Percentiles rank a stretch among this genome's conserved stretches.
Conservation (phyloP, 108 stramenopile species). For the Skeletonema grethae region DNA sequence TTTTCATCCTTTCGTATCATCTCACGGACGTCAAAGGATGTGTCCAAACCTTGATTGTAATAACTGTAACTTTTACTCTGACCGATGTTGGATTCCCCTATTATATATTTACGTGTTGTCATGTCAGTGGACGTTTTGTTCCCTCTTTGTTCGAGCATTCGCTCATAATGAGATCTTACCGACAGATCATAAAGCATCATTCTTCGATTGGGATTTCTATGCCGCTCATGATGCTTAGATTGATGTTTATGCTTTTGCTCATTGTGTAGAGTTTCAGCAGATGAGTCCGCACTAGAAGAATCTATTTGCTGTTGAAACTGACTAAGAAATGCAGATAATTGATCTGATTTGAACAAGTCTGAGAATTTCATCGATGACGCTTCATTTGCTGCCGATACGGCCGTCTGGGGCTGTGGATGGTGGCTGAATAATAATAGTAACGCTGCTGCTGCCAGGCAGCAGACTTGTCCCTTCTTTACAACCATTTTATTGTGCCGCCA, state of each 20-base stretch:
- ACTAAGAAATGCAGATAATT: slow-evolving; percentile 6
- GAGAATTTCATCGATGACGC: neutral
- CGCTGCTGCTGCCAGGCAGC: slow-evolving; percentile 1
- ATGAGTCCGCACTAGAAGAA: neutral
- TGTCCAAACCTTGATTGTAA: slow-evolving; percentile 38
- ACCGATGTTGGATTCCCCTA: neutral
- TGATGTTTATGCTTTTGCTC: neutral
- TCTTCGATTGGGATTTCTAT: slow-evolving; percentile 18
- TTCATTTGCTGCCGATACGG: slow-evolving; percentile 1
- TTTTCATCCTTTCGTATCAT: neutral
- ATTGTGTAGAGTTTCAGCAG: neutral
- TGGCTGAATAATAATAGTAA: neutral
- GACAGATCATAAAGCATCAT: slow-evolving; percentile 41
- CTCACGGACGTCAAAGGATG: slow-evolving; percentile 9
- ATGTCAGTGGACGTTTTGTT: slow-evolving; percentile 9
- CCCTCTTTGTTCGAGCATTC: slow-evolving; percentile 4
- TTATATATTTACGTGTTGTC: neutral
- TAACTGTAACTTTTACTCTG: slow-evolving; percentile 4
- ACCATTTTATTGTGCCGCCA: neutral
- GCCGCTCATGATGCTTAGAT: neutral
- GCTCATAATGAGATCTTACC: slow-evolving; percentile 32
- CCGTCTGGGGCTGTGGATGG: neutral
- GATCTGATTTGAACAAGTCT: slow-evolving; percentile 3
- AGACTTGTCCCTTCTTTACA: neutral
- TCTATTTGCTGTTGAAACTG: slow-evolving; percentile 6